Base-by-base conservation (phyloP, 805 yeast genomes). In the Zygotorulaspora florentina region DNA sequence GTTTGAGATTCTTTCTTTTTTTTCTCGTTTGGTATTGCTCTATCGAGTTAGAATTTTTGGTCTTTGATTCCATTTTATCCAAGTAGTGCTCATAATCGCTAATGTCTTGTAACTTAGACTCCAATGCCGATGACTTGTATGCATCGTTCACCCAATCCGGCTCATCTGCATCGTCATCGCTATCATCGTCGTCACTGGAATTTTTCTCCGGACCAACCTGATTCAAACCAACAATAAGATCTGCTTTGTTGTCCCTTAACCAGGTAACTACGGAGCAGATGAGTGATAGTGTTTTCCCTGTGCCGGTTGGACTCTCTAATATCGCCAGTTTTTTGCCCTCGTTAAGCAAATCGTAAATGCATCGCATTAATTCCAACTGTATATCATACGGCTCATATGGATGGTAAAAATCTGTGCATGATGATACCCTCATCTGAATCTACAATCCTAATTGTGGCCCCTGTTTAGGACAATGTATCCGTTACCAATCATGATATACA, bases 231-330 rank as follows among this genome's bases (percentile, higher is more conserved):
- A 37, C 35, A 11, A 57, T 20, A 6, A 57, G 35, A 11, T 42
- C 29, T 2, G 59, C 55, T 48, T 77, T 77, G 51, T 74, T 65
- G 16, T 77, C 72, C 46, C 91, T 64, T 28, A 90, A 69, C 96
- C 96, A 90, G 0, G 90, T 79, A 76, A 90, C 74, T 0, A 91
- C 71, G 0, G 95, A 79, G 60, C 97, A 91, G 3, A 91, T 85
- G 38, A 90, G 66, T 0, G 96, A 87, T 2, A 91, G 68, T 0
- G 97, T 89, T 64, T 90, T 90, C 2, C 98, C 97, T 1, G 90
- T 87, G 6, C 98, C 98, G 0, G 98, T 90, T 0, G 98, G 98
- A 46, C 93, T 83, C 61, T 90, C 97, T 57, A 90, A 83, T 1
- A 90, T 71, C 0, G 95, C 96, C 2, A 90, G 70, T 59, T 85